These are phyloP conservation scores for Chiua virens DNA, from an alignment of 768 basidiomycete genomes.

Conservation along the genomic window DNA sequence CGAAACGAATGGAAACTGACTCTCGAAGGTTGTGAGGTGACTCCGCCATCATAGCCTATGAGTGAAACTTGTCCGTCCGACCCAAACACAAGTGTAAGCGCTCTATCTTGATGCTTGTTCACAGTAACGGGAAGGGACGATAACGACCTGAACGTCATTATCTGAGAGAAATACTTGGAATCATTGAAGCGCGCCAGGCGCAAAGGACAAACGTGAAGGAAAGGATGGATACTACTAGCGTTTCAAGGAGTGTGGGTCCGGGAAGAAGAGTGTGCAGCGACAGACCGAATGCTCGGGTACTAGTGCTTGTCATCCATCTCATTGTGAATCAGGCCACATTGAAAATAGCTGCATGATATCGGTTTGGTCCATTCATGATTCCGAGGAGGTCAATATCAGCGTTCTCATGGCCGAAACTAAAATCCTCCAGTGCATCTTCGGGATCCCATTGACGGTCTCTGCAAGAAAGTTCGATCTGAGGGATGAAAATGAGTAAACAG, in stretches of 20 bases:
- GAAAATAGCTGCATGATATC: not conserved
- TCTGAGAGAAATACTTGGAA: constrained; percentile 11
- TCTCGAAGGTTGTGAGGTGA: not conserved
- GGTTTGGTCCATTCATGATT: not conserved
- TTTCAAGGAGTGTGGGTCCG: constrained; percentile 1
- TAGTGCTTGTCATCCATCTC: not conserved
- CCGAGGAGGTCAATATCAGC: not conserved
- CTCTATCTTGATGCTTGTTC: constrained; percentile 17
- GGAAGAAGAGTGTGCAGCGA: constrained; percentile 1
- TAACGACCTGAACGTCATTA: constrained; percentile 17
- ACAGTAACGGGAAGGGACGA: constrained; percentile 9
- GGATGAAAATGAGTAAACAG: no score
- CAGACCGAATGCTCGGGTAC: constrained; percentile 1
- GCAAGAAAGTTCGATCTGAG: no score
- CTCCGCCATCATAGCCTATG: constrained; percentile 14
- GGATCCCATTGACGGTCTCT: not conserved
- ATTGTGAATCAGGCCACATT: constrained; percentile 13
- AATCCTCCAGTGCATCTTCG: constrained; percentile 3
- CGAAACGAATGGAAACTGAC: not conserved
- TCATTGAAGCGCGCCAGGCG: constrained; percentile 33
- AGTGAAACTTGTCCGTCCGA: constrained; percentile 29
- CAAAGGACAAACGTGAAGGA: constrained; percentile 18
- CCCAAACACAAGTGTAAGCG: constrained; percentile 26
- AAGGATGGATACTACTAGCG: constrained; percentile 15
- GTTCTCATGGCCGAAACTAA: constrained; percentile 2